Percentiles rank a stretch among this genome's conserved stretches.
Conservation (phyloP, 768 basidiomycete species). For the Hygrocybe coccinea region DNA sequence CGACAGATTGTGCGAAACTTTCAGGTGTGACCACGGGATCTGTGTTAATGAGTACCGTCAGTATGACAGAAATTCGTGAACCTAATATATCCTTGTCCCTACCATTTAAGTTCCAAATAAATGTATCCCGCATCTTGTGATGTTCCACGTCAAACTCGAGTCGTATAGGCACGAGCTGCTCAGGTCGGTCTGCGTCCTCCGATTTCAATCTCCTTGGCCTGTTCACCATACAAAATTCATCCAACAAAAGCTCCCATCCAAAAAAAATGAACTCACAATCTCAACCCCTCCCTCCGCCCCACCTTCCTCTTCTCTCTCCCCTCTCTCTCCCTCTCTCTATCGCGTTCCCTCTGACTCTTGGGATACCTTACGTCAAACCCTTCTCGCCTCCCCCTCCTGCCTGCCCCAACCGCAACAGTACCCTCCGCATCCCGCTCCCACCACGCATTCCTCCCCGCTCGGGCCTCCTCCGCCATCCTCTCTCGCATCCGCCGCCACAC, state of each 20-base stretch:
- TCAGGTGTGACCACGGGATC: conserved; percentile 89
- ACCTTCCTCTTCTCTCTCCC: conserved; percentile 39
- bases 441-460: conserved; percentile 47
- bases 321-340: conserved; percentile 40
- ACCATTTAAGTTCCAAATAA: conserved; percentile 97
- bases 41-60: conserved; percentile 25
- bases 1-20: conserved; percentile 80
- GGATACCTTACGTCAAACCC: conserved; percentile 52
- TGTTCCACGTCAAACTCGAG: conserved; percentile 95
- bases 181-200: conserved; percentile 57
- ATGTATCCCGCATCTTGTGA: conserved; percentile 90
- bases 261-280: conserved; percentile 55
- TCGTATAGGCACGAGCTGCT: conserved; percentile 90
- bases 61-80: not conserved
- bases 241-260: conserved; percentile 6
- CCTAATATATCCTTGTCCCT: conserved; percentile 20
- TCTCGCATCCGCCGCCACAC: conserved; percentile 46
- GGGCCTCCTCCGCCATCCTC: conserved; percentile 48
- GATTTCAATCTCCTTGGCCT: conserved; percentile 59
- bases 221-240: not conserved
- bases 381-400: conserved; percentile 38
- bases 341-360: conserved; percentile 36
- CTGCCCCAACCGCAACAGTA: conserved; percentile 31
- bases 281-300: conserved; percentile 63
- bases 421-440: conserved; percentile 54